phyloP scores from a whole-genome alignment of 31 red algal genomes.

The Asparagopsis taxiformis region DNA sequence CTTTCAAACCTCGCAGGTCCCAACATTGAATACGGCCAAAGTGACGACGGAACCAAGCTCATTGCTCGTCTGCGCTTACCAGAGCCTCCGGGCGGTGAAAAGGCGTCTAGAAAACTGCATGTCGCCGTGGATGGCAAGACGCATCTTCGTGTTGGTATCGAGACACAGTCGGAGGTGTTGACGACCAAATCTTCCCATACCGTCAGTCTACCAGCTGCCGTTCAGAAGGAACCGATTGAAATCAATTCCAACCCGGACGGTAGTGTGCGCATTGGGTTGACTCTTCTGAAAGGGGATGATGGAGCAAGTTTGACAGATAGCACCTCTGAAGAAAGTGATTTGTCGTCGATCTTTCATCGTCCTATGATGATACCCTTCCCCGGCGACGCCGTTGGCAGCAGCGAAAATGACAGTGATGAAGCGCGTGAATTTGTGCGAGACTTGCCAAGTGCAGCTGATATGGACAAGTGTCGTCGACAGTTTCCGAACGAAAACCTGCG shows the following conservation, averaged over 20 bases:
- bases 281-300: conserved; percentile 3
- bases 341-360: not conserved
- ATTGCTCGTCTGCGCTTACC: conserved; percentile 11
- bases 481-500: not conserved
- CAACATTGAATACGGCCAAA: conserved; percentile 9
- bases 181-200: not conserved
- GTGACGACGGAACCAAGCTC: conserved; percentile 7
- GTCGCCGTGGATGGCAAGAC: conserved; percentile 7
- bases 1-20: not conserved
- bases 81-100: not conserved
- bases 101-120: not conserved
- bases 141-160: conserved; percentile 12
- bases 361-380: not conserved
- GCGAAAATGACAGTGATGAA: no score
- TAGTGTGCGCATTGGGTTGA: conserved; percentile 1
- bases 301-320: not conserved
- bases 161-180: not conserved
- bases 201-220: not conserved
- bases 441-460: not conserved
- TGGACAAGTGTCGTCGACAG: not conserved
- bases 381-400: not conserved
- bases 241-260: conserved; percentile 10
- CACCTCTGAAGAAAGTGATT: not conserved
- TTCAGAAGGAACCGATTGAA: not conserved
- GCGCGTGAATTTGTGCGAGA: not conserved